A percentile compares a stretch with the other conserved stretches of the same genome.
phyloP scores from a whole-genome alignment of 768 basidiomycete genomes.

The Hygrophoropsis aurantiaca region DNA sequence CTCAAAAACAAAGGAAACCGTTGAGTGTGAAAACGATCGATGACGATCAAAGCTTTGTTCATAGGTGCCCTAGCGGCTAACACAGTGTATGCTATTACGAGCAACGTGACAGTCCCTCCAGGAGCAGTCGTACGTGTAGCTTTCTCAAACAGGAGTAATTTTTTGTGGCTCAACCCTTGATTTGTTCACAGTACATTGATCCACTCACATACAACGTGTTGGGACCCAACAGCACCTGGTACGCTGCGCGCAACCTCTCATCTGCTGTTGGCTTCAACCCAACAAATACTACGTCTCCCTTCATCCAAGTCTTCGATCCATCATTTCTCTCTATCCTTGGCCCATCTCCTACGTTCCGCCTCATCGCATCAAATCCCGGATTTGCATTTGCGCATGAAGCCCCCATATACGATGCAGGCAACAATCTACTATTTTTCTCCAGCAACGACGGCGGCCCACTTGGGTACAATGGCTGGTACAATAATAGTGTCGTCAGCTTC shows the following conservation, averaged over 20 bases:
- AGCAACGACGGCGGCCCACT: constrained; percentile 66
- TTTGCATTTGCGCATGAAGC: constrained; percentile 77
- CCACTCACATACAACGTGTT: constrained; percentile 49
- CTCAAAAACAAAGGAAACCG: too few species aligned
- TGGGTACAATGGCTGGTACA: constrained; percentile 57
- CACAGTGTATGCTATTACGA: background rate
- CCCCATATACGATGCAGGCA: constrained; percentile 57
- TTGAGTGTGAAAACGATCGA: too few species aligned
- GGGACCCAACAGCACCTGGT: constrained; percentile 34
- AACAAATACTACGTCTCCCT: constrained; percentile 49
- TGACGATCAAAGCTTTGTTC: background rate
- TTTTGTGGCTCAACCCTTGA: background rate
- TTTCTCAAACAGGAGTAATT: background rate
- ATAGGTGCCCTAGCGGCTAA: background rate
- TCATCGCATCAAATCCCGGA: constrained; percentile 57
- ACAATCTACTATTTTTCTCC: constrained; percentile 67
- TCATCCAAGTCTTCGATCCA: constrained; percentile 54
- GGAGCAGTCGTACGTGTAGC: constrained; percentile 1
- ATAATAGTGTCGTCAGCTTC: constrained; percentile 58
- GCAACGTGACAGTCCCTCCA: background rate
- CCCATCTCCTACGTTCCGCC: constrained; percentile 47
- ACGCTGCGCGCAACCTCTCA: constrained; percentile 14
- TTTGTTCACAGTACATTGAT: constrained; percentile 45
- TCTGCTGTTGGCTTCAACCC: constrained; percentile 52
- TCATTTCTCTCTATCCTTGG: constrained; percentile 60